Percentiles rank a stretch among this genome's conserved stretches.
These are phyloP conservation scores for Flaveria trinervia DNA, from an alignment of 129 eudicot species.

Conservation along the genomic window DNA sequence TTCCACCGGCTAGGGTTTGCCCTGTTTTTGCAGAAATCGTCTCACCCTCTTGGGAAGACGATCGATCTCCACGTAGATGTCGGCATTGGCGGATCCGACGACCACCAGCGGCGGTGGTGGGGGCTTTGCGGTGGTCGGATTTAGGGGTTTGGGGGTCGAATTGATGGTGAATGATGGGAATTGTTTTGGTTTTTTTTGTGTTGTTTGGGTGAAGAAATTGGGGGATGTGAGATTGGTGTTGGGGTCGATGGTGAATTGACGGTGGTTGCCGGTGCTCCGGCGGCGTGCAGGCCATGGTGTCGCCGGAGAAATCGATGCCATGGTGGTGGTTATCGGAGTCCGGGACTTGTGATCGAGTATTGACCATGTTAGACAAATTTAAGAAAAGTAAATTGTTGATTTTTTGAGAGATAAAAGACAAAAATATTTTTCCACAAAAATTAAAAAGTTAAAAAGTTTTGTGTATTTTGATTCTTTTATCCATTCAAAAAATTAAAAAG, in stretches of 20 bases:
- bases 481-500: no score
- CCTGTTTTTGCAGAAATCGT: slow-evolving; percentile 82
- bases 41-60: slow-evolving; percentile 78
- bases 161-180: slow-evolving; percentile 37
- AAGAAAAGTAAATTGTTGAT: no score
- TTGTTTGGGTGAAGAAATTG: slow-evolving; percentile 18
- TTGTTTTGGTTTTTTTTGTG: slow-evolving; percentile 25
- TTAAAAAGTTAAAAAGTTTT: no score
- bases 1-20: slow-evolving; percentile 87
- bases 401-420: no score
- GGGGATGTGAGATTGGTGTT: slow-evolving; percentile 5
- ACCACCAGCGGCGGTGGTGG: slow-evolving; percentile 66
- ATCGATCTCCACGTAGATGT: slow-evolving; percentile 83
- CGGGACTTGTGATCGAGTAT: slow-evolving; percentile 22
- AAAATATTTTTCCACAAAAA: no score
- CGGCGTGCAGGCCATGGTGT: slow-evolving; percentile 37
- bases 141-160: slow-evolving; percentile 35
- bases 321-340: slow-evolving; percentile 12
- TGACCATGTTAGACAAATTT: no score
- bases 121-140: slow-evolving; percentile 2
- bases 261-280: slow-evolving; percentile 22
- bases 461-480: no score
- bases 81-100: slow-evolving; percentile 98
- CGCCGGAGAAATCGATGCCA: slow-evolving; percentile 53
- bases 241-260: slow-evolving; percentile 9